These are phyloP conservation scores for Daucus carota DNA, from an alignment of 129 eudicot genomes.

Conservation along the genomic window DH1_v3.0 NC_030383.2:62516501-62517000, in stretches of 20 bases:
- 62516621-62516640: conserved; percentile 4
- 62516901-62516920: no score
- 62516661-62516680: background rate
- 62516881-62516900: background rate
- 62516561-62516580: background rate
- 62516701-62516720: background rate
- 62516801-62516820: background rate
- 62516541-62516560: conserved; percentile 5
- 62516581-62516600: background rate
- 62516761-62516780: background rate
- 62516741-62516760: background rate
- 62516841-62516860: no score
- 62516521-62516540: background rate
- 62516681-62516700: background rate
- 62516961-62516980: background rate
- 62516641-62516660: background rate
- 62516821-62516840: no score
- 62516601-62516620: conserved; percentile 7
- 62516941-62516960: background rate
- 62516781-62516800: background rate
- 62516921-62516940: background rate
- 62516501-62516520: background rate
- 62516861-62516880: no score
- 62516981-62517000: background rate
- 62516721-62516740: conserved; percentile 5